phyloP scores from a whole-genome alignment of 495 filamentous ascomycete species.

The Acidomyces sp. region DNA sequence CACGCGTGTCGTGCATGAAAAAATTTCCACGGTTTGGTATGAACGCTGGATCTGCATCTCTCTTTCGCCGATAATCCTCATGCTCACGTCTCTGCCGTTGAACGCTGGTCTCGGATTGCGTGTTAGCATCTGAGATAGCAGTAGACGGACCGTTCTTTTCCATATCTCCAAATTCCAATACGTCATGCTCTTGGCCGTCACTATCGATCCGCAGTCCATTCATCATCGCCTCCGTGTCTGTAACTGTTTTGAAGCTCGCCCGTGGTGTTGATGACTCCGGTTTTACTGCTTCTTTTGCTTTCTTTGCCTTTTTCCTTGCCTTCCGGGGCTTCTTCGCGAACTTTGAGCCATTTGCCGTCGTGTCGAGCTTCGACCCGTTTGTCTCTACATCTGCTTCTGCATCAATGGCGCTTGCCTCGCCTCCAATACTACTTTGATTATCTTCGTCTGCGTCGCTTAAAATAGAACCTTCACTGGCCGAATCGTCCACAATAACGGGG shows the following conservation, averaged over 20 bases:
- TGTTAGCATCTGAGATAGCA: slow-evolving; percentile 7
- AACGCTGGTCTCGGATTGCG: neutral
- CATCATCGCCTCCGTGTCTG: slow-evolving; percentile 82
- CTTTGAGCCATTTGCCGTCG: slow-evolving; percentile 7
- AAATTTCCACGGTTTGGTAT: slow-evolving; percentile 91
- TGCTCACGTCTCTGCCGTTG: slow-evolving; percentile 52
- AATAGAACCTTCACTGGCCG: slow-evolving; percentile 22
- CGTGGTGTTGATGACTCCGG: slow-evolving; percentile 3
- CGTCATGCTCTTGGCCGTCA: slow-evolving; percentile 40
- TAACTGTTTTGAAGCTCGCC: slow-evolving; percentile 27
- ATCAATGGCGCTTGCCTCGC: slow-evolving; percentile 47
- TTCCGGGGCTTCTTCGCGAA: slow-evolving; percentile 20
- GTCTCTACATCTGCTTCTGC: slow-evolving; percentile 29
- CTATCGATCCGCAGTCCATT: slow-evolving; percentile 54
- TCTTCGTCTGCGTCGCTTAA: slow-evolving; percentile 21
- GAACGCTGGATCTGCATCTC: slow-evolving; percentile 83
- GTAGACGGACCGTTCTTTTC: slow-evolving; percentile 16
- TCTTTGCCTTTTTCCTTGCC: slow-evolving; percentile 24
- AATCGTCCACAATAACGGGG: slow-evolving; percentile 18
- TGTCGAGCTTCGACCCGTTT: neutral
- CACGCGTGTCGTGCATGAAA: slow-evolving; percentile 71
- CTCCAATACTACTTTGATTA: slow-evolving; percentile 54
- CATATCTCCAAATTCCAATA: slow-evolving; percentile 55
- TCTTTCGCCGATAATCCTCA: slow-evolving; percentile 76
- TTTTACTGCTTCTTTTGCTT: neutral